These are phyloP conservation scores for Fusarium liriodendri DNA, from an alignment of 2,329 filamentous ascomycete species.

Conservation along the genomic window DNA sequence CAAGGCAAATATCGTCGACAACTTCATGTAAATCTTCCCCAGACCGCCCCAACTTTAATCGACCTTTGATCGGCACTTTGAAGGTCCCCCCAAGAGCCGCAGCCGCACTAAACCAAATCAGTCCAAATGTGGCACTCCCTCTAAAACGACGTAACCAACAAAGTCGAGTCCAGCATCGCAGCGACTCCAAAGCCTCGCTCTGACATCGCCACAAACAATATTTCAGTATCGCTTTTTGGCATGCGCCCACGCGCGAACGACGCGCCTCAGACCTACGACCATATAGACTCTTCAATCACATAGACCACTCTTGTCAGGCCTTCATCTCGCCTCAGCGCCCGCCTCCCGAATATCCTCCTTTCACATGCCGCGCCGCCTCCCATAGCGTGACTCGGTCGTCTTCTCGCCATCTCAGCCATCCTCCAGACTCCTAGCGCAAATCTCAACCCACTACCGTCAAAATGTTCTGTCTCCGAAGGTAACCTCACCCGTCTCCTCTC, in stretches of 20 bases:
- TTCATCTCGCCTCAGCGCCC: background rate
- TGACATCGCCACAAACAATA: background rate
- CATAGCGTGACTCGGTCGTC: slow-evolving; percentile 9
- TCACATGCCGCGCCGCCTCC: slow-evolving; percentile 19
- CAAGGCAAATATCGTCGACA: background rate
- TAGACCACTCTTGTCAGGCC: background rate
- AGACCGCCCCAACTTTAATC: background rate
- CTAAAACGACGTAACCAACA: slow-evolving; percentile 30
- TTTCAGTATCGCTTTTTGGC: background rate
- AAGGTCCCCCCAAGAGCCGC: slow-evolving; percentile 17
- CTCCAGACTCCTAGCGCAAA: slow-evolving; percentile 13
- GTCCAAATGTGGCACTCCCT: slow-evolving; percentile 12
- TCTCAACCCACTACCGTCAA: slow-evolving; percentile 27
- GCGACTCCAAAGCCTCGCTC: slow-evolving; percentile 5
- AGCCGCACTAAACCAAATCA: slow-evolving; percentile 23
- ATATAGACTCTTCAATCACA: background rate
- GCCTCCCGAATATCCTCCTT: background rate
- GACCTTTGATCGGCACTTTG: background rate
- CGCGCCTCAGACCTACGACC: background rate
- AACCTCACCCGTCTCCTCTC: slow-evolving; percentile 28
- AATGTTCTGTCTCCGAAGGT: slow-evolving; percentile 75
- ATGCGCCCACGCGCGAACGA: slow-evolving; percentile 29
- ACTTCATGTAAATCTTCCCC: background rate
- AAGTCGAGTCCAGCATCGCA: slow-evolving; percentile 1
- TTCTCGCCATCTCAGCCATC: background rate